Evolutionary conservation across 257 asterid genomes (phyloP), one percentile per base, ranked within the genome.

Genomic region (Fraxinus quadrangulata): DNA sequence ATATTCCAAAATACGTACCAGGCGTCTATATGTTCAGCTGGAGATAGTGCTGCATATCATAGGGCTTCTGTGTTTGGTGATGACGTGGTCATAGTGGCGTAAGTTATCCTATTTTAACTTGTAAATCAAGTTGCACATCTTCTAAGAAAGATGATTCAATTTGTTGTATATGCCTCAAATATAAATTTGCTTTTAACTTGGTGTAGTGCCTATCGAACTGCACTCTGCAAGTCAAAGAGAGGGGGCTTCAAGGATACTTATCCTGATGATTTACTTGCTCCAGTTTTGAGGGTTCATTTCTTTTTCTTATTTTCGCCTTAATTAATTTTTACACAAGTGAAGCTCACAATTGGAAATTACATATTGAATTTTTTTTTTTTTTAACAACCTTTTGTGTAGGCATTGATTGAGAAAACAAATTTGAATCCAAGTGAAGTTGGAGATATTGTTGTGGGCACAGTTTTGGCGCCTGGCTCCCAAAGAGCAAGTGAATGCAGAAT

Each of bases 401-500:
- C 92, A 6, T 40, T 96, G 85, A 36, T 93, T 40, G 99, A 93
- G 39, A 93, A 92, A 78, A 84, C 99, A 56, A 93, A 90, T 77
- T 67, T 96, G 75, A 90, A 83, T 80, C 98, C 98, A 77, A 79
- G 84, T 88, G 99, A 96, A 85, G 95, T 96, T 69, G 99, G 99
- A 79, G 99, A 96, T 79, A 92, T 96, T 80, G 95, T 96, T 80
- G 99, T 96, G 66, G 99, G 99, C 78, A 81, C 98, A 0, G 99
- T 96, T 74, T 78, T 96, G 85, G 99, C 99, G 12, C 97, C 97
- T 2, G 99, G 99, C 45, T 89, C 99, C 77, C 96, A 90, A 81
- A 87, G 99, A 87, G 99, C 99, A 42, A 92, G 96, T 67, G 99
- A 96, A 83, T 96, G 99, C 89, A 92, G 99, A 81, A 96, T 93